Evolutionary conservation across 164 flowering plant genomes (phyloP).

Genomic region (Kingdonia uniflora): DNA sequence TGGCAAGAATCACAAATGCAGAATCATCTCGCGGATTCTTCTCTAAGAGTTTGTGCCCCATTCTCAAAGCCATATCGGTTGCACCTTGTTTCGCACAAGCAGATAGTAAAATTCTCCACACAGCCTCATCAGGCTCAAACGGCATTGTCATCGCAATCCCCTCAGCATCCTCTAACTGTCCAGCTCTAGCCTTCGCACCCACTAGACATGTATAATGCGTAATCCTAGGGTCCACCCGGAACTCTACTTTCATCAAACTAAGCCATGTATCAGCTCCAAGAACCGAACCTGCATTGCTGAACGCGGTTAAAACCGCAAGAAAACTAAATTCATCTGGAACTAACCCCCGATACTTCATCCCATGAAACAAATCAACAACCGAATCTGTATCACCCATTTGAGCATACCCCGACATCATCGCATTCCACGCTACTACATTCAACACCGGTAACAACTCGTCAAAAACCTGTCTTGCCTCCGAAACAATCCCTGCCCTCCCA

Average conservation of each 20-base stretch:
- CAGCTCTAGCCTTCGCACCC: conserved; percentile 2
- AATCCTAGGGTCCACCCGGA: conserved; percentile 1
- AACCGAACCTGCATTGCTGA: conserved; percentile 6
- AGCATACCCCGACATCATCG: conserved; percentile 5
- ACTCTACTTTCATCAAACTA: conserved; percentile 2
- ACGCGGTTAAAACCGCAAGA: conserved; percentile 1
- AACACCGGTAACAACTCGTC: neutral
- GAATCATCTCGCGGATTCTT: conserved; percentile 4
- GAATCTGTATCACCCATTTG: neutral
- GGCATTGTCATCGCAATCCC: conserved; percentile 3
- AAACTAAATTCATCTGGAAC: conserved; percentile 6
- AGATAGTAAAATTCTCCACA: conserved; percentile 3
- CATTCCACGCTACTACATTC: conserved; percentile 7
- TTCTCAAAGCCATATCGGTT: conserved; percentile 2
- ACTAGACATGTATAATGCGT: conserved; percentile 7
- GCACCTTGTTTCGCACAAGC: neutral
- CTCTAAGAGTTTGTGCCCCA: neutral
- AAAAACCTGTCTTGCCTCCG: conserved; percentile 5
- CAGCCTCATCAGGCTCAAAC: conserved; percentile 5
- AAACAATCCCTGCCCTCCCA: conserved; percentile 2
- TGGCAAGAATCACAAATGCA: conserved; percentile 3
- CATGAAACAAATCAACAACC: conserved; percentile 3
- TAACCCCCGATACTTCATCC: neutral
- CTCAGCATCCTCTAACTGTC: conserved; percentile 1
- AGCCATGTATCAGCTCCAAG: conserved; percentile 3